A percentile compares a stretch with the other conserved stretches of the same genome.
Evolutionary conservation across 2,329 filamentous ascomycete genomes (phyloP).

Genomic region (Fusarium illudens): DNA sequence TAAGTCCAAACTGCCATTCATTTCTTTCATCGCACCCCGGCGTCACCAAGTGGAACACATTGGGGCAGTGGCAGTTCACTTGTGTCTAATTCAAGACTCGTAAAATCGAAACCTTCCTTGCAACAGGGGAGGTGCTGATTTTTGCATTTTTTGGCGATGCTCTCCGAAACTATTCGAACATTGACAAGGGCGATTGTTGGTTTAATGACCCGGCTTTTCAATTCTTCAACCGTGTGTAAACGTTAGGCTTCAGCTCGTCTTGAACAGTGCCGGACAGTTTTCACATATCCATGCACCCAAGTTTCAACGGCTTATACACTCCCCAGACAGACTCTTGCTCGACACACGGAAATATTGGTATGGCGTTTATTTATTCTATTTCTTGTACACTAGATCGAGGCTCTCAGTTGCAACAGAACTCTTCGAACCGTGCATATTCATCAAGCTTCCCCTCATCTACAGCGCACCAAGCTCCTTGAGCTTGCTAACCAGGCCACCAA

Average conservation of each 20-base stretch:
- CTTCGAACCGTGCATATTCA: neutral
- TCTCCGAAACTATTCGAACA: neutral
- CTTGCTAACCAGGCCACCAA: constrained; percentile 92
- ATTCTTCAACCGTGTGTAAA: neutral
- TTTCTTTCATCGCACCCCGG: constrained; percentile 8
- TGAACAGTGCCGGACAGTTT: neutral
- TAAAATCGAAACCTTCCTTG: constrained; percentile 12
- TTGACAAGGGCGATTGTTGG: neutral
- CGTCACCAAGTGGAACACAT: neutral
- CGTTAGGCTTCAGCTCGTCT: neutral
- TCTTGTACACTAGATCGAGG: neutral
- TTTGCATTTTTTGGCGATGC: constrained; percentile 1
- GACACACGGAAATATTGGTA: neutral
- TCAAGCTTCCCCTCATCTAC: constrained; percentile 53
- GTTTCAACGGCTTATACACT: neutral
- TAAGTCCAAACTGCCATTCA: neutral
- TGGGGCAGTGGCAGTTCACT: neutral
- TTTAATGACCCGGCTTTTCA: neutral
- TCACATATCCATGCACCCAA: neutral
- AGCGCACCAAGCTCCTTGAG: constrained; percentile 95
- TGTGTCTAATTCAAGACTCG: neutral
- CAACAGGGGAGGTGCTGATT: neutral
- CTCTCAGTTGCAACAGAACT: neutral
- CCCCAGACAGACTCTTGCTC: neutral
- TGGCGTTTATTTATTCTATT: neutral